Evolutionary conservation across 23 red algal species (phyloP).

Genomic region (Gracilariopsis chorda): DNA sequence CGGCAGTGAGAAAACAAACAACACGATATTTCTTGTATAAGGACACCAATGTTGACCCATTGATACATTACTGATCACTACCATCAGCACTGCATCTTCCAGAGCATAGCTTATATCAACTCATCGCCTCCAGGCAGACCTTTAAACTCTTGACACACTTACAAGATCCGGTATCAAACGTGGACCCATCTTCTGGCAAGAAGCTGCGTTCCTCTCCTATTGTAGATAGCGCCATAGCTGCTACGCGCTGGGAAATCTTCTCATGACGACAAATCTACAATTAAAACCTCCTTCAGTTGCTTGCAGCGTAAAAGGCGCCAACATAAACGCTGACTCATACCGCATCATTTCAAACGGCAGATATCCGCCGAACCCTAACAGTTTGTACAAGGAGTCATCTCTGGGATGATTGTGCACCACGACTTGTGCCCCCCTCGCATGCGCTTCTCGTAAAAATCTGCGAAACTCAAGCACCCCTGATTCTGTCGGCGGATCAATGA

Average conservation of each 20-base stretch:
- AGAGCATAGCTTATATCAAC: constrained; percentile 15
- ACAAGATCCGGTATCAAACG: background rate
- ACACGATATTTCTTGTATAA: constrained; percentile 79
- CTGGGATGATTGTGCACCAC: constrained; percentile 44
- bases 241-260: constrained; percentile 11
- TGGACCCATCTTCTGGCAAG: background rate
- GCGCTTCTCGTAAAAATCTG: constrained; percentile 3
- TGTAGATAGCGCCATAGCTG: constrained; percentile 22
- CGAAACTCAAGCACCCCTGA: constrained; percentile 24
- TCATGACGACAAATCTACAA: constrained; percentile 28
- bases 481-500: background rate
- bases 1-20: constrained; percentile 24
- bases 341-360: constrained; percentile 30
- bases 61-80: too few species aligned
- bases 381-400: constrained; percentile 24
- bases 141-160: constrained; percentile 33
- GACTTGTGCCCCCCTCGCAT: background rate
- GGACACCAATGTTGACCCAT: constrained; percentile 66
- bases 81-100: too few species aligned
- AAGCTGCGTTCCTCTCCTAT: background rate
- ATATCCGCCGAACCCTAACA: constrained; percentile 37
- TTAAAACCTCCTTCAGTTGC: background rate
- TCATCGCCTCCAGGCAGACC: background rate
- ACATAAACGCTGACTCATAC: constrained; percentile 40
- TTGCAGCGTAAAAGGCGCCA: constrained; percentile 53